These are phyloP conservation scores for Sporothrix dimorphospora DNA, from an alignment of 2,329 filamentous ascomycete genomes.

Conservation along the genomic window DNA sequence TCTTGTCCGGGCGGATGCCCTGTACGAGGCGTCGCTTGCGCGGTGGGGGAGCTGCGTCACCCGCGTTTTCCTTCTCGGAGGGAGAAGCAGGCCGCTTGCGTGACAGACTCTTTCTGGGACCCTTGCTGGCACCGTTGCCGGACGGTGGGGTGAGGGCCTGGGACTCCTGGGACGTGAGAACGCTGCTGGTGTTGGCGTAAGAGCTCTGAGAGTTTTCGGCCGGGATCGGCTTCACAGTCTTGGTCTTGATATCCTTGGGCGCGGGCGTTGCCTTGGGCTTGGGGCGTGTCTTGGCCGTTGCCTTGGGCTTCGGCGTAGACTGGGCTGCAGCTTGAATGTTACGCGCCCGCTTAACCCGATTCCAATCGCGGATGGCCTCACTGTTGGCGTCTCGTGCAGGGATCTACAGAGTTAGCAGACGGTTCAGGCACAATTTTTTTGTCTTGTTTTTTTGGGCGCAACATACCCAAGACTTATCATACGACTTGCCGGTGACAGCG, in stretches of 20 bases:
- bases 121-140: not conserved
- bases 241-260: not conserved
- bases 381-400: conserved; percentile 38
- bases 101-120: not conserved
- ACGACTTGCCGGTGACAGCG: conserved; percentile 51
- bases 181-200: conserved; percentile 24
- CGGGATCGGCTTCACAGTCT: not conserved
- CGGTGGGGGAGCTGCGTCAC: not conserved
- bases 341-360: conserved; percentile 26
- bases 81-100: conserved; percentile 8
- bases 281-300: not conserved
- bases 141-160: not conserved
- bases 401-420: conserved; percentile 14
- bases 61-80: conserved; percentile 6
- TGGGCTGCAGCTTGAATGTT: not conserved
- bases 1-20: not conserved
- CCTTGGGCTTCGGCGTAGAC: not conserved
- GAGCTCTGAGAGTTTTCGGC: conserved; percentile 19
- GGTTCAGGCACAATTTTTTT: not conserved
- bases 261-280: not conserved
- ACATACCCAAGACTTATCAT: conserved; percentile 56
- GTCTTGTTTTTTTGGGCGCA: not conserved
- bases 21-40: conserved; percentile 8
- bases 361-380: conserved; percentile 39
- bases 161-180: conserved; percentile 13